phyloP scores from a whole-genome alignment of 306 rosid species.

The Carpinus fangiana region DNA sequence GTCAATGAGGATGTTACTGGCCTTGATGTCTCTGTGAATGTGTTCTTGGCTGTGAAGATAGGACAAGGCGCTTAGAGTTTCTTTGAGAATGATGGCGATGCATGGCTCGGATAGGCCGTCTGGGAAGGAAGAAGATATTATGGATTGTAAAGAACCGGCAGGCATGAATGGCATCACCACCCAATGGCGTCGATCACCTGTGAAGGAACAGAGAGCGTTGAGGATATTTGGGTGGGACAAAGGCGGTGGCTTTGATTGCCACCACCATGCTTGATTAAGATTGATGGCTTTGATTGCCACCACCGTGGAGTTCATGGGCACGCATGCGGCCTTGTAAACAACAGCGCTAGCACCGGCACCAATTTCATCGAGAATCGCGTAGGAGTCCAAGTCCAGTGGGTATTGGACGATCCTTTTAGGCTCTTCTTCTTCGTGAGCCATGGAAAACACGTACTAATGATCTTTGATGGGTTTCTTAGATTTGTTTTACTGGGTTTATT shows the following conservation, averaged over 20 bases:
- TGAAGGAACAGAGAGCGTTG: conserved; percentile 64
- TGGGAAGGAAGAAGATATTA: conserved; percentile 51
- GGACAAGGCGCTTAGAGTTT: conserved; percentile 46
- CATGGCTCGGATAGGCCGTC: conserved; percentile 48
- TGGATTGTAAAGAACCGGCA: conserved; percentile 58
- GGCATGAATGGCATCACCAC: conserved; percentile 79
- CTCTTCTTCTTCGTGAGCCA: conserved; percentile 13
- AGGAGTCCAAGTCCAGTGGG: conserved; percentile 48
- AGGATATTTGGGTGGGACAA: conserved; percentile 63
- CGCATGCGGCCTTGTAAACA: conserved; percentile 65
- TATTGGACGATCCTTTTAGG: conserved; percentile 39
- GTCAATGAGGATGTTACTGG: conserved; percentile 63
- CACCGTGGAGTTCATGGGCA: conserved; percentile 40
- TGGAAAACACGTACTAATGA: conserved; percentile 7
- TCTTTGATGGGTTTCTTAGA: background rate
- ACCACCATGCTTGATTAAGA: conserved; percentile 48
- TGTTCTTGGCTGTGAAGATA: conserved; percentile 75
- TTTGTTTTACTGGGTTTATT: no score
- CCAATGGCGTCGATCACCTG: conserved; percentile 50
- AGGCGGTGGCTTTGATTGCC: conserved; percentile 69
- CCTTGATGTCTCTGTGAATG: conserved; percentile 65
- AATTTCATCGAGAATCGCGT: conserved; percentile 43
- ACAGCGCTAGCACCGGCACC: conserved; percentile 51
- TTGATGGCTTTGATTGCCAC: conserved; percentile 74
- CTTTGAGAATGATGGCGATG: conserved; percentile 53